These are phyloP conservation scores for Moesziomyces sp. DNA, from an alignment of 1,284 basidiomycete species.

Conservation along the genomic window DNA sequence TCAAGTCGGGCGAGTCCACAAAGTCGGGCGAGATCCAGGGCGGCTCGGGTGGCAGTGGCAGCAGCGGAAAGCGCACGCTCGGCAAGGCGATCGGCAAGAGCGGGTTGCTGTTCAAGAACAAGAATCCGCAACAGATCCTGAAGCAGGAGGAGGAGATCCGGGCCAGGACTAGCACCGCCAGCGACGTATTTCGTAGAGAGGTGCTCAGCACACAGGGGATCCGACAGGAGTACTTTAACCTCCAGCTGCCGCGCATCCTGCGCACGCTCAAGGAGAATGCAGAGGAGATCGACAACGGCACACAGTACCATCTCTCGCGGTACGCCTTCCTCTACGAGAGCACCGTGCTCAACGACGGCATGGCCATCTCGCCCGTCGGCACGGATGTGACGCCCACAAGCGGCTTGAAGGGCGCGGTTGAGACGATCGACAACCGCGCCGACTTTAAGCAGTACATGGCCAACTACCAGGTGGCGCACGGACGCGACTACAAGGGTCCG, in stretches of 20 bases:
- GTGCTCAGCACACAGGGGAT: conserved; percentile 89
- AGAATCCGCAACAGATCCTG: conserved; percentile 91
- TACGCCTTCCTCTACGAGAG: conserved; percentile 95
- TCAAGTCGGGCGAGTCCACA: conserved; percentile 85
- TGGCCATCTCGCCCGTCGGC: conserved; percentile 80
- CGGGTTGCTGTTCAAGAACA: conserved; percentile 83
- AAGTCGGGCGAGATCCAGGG: conserved; percentile 59
- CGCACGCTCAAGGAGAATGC: conserved; percentile 93
- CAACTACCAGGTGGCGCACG: conserved; percentile 87
- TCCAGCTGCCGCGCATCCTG: conserved; percentile 91
- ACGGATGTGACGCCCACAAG: conserved; percentile 21
- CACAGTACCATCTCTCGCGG: conserved; percentile 93
- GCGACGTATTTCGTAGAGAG: conserved; percentile 89
- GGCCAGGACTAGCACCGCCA: conserved; percentile 81
- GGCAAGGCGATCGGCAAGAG: conserved; percentile 87
- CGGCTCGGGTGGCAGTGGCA: conserved; percentile 71
- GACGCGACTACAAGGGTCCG: conserved; percentile 70
- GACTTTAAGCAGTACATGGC: conserved; percentile 99
- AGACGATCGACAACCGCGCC: conserved; percentile 89
- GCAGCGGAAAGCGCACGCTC: conserved; percentile 64
- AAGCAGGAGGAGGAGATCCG: conserved; percentile 95
- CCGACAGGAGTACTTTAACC: conserved; percentile 94
- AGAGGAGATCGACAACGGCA: conserved; percentile 95
- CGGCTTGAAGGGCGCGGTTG: conserved; percentile 86
- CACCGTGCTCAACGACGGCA: conserved; percentile 86